These are phyloP conservation scores for Cercospora citrullina DNA, from an alignment of 2,329 filamentous ascomycete species.

Conservation along the genomic window DNA sequence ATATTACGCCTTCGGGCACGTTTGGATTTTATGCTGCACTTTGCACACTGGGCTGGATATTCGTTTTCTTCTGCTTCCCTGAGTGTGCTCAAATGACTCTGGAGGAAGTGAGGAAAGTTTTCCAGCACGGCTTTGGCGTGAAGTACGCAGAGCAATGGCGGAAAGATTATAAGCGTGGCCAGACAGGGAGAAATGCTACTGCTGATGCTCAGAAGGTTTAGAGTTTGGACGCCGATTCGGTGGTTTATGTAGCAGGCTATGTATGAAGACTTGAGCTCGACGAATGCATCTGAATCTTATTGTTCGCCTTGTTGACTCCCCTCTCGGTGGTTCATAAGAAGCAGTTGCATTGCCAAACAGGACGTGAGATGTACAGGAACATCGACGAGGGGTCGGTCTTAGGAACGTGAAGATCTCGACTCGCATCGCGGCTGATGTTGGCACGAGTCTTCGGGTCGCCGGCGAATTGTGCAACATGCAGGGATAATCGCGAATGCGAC, in stretches of 20 bases:
- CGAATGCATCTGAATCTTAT: background rate
- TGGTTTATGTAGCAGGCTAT: background rate
- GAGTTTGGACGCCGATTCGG: background rate
- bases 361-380: too few relatives aligned
- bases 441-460: background rate
- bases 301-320: background rate
- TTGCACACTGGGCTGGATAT: constrained; percentile 43
- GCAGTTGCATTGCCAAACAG: background rate
- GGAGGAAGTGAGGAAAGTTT: constrained; percentile 41
- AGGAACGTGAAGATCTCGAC: too few relatives aligned
- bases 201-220: background rate
- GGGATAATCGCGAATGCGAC: constrained; percentile 3
- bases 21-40: constrained; percentile 47
- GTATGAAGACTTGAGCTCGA: background rate
- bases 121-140: constrained; percentile 41
- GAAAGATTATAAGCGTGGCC: constrained; percentile 28
- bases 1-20: constrained; percentile 42
- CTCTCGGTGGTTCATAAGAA: background rate
- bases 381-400: too few relatives aligned
- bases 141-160: constrained; percentile 38
- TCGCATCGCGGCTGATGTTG: background rate
- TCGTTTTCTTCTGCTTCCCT: constrained; percentile 42
- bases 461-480: constrained; percentile 7
- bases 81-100: constrained; percentile 44
- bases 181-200: background rate